phyloP scores from a whole-genome alignment of 345 rosid genomes.

The Lepidium africanum region DNA sequence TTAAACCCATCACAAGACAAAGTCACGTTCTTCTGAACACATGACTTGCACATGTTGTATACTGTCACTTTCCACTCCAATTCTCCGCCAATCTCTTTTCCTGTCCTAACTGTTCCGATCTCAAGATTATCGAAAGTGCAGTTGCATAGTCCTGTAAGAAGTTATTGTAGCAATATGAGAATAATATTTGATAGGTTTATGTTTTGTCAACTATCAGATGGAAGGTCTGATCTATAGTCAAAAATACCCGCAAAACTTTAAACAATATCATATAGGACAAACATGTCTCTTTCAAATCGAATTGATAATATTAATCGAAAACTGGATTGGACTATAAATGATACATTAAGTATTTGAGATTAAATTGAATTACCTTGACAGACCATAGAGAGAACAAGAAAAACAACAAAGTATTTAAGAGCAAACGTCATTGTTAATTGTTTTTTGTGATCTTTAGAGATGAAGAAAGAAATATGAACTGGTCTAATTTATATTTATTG shows the following conservation, averaged over 20 bases:
- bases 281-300: too few relatives aligned
- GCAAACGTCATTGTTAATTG: constrained; percentile 16
- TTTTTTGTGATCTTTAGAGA: background rate
- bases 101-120: constrained; percentile 14
- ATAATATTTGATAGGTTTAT: background rate
- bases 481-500: background rate
- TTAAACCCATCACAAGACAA: constrained; percentile 20
- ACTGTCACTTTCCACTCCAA: constrained; percentile 27
- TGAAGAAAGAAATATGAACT: background rate
- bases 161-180: background rate
- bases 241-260: background rate
- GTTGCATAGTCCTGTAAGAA: background rate
- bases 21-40: constrained; percentile 10
- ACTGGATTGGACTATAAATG: too few relatives aligned
- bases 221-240: background rate
- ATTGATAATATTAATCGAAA: too few relatives aligned
- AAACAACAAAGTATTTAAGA: constrained; percentile 1
- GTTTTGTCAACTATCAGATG: background rate
- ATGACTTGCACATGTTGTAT: constrained; percentile 10
- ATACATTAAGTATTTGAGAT: background rate
- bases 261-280: too few relatives aligned
- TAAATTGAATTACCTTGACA: constrained; percentile 11
- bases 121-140: background rate
- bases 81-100: background rate
- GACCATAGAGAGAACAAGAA: constrained; percentile 14